Evolutionary conservation across 2,329 filamentous ascomycete species (phyloP).

Genomic region (Onygenales sp.): DNA sequence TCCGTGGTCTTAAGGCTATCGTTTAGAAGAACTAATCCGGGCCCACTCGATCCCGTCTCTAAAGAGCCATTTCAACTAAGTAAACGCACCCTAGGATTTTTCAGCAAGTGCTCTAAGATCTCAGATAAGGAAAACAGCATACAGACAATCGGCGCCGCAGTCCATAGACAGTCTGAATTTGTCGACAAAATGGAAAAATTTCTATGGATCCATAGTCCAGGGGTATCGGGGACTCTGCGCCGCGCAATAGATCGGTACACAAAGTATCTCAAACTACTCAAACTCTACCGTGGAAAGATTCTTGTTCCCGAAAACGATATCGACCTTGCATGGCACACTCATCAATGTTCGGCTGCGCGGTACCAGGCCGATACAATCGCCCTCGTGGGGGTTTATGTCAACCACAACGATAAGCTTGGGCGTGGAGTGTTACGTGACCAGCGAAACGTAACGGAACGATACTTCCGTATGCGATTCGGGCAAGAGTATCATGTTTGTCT

Average conservation of each 20-base stretch:
- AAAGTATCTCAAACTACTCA: conserved; percentile 29
- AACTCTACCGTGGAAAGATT: conserved; percentile 17
- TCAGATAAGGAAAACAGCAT: no score
- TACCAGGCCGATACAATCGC: conserved; percentile 17
- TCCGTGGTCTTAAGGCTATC: no score
- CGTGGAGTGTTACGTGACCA: conserved; percentile 18
- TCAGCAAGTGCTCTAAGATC: no score
- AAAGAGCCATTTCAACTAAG: no score
- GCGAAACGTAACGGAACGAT: conserved; percentile 18
- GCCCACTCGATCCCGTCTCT: no score
- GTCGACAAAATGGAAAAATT: no score
- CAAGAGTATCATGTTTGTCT: conserved; percentile 26
- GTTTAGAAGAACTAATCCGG: no score
- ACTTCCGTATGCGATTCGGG: conserved; percentile 25
- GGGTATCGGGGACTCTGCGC: conserved; percentile 23
- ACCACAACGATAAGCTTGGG: conserved; percentile 33
- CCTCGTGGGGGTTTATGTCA: conserved; percentile 19
- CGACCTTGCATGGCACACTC: conserved; percentile 38
- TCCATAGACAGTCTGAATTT: no score
- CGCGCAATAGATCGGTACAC: conserved; percentile 30
- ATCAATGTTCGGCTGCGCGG: conserved; percentile 25
- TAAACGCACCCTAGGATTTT: no score
- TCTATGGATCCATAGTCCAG: conserved; percentile 33
- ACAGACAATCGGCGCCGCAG: no score
- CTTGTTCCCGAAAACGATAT: conserved; percentile 36